Base-by-base conservation (phyloP, 148 eudicot species). In the Rheum nobile region DNA sequence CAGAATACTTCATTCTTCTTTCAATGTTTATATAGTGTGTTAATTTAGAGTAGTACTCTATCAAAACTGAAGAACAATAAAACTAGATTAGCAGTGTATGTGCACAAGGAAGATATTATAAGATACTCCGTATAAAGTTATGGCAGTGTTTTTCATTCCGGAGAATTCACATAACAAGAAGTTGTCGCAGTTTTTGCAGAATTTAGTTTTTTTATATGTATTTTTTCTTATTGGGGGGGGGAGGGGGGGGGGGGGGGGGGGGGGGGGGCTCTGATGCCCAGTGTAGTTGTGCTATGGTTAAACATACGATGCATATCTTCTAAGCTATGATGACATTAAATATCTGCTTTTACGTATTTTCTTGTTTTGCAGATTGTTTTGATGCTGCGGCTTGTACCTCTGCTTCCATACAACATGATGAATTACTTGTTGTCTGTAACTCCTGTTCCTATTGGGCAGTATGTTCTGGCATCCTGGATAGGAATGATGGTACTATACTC, bases 371-470 rank as follows among this genome's bases (percentile, higher is more conserved):
- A 94, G 97, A 94, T 94, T 79, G 98, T 91, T 37, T 85, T 94
- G 79, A 84, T 94, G 82, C 97, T 94, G 10, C 91, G 98, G 78
- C 91, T 94, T 44, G 97, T 88, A 79, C 98, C 98, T 68, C 50
- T 94, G 57, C 90, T 94, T 72, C 97, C 98, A 43, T 94, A 91
- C 75, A 94, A 88, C 80, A 88, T 94, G 87, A 34, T 94, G 88
- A 94, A 94, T 79, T 94, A 94, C 82, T 96, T 94, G 21, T 80
- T 94, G 72, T 94, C 97, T 8, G 98, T 94, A 71, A 94, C 97
- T 76, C 93, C 98, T 43, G 90, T 91, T 73, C 85, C 97, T n/a
- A 44, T 89, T 41, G 83, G 88, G 82, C 86, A 89, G 75, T 94
- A 94, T 79, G 77, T 85, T 79, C 85, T 94, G 79, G 97, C 97